Evolutionary conservation across 768 basidiomycete genomes (phyloP).

Genomic region (Lentinula lateritia): DNA sequence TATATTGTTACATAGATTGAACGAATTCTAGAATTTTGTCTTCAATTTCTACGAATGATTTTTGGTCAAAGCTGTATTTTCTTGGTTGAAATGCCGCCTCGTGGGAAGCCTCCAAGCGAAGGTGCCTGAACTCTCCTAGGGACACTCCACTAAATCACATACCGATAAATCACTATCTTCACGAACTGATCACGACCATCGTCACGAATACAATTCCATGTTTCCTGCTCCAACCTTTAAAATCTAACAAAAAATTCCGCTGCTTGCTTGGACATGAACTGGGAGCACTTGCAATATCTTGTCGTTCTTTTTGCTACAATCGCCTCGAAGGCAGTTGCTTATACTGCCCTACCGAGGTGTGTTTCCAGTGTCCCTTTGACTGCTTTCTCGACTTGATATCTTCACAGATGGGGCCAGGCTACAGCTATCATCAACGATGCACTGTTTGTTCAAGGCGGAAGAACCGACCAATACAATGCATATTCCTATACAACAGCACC

Average conservation of each 20-base stretch:
- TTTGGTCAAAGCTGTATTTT: too few relatives aligned
- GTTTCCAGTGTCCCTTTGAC: neutral
- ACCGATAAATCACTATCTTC: neutral
- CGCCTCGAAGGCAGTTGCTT: neutral
- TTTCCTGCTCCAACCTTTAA: neutral
- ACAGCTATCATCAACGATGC: conserved; percentile 48
- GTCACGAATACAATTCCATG: neutral
- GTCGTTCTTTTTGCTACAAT: neutral
- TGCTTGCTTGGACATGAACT: conserved; percentile 1
- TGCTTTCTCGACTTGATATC: too few relatives aligned
- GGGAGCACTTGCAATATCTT: neutral
- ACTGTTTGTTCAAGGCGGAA: conserved; percentile 76
- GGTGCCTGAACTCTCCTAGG: neutral
- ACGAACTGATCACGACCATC: conserved; percentile 6
- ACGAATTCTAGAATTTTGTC: too few relatives aligned
- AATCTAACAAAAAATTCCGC: neutral
- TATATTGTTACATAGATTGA: too few relatives aligned
- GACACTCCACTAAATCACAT: neutral
- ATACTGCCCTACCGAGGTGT: conserved; percentile 1
- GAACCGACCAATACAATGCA: conserved; percentile 63
- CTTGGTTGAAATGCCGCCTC: neutral
- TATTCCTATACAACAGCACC: conserved; percentile 75
- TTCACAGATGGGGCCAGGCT: conserved; percentile 80
- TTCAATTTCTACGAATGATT: too few relatives aligned
- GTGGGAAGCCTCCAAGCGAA: neutral